phyloP scores from a whole-genome alignment of 352 stramenopile species.

The Globisporangium canariense region DNA sequence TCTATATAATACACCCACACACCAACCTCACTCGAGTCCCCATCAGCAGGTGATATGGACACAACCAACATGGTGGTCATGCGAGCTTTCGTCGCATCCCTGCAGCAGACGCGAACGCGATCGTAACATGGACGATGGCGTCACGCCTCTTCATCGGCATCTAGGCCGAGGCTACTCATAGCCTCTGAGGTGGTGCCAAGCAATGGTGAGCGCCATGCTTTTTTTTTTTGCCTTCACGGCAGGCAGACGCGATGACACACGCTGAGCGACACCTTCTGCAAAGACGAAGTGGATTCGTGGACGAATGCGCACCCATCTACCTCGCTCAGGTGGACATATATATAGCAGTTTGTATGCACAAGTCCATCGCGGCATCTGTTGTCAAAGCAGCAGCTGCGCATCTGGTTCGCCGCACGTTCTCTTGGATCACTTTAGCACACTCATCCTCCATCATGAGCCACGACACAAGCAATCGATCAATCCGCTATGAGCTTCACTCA shows the following conservation, averaged over 20 bases:
- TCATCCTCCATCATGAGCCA: background rate
- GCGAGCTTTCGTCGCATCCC: background rate
- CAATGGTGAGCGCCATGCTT: no score
- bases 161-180: no score
- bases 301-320: background rate
- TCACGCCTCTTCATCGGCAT: no score
- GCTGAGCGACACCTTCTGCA: no score
- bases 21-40: background rate
- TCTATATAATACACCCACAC: background rate
- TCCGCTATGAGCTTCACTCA: background rate
- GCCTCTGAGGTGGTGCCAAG: no score
- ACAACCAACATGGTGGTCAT: background rate
- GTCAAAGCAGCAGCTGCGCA: background rate
- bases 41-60: background rate
- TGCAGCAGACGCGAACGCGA: no score
- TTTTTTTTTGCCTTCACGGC: no score
- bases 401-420: constrained; percentile 9
- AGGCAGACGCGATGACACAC: no score
- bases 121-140: no score
- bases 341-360: background rate
- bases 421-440: background rate
- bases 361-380: background rate
- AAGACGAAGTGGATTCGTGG: no score
- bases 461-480: no score
- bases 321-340: background rate